Evolutionary conservation across 495 filamentous ascomycete species (phyloP), one percentile per base, ranked within the genome.

Genomic region (Chaetomidium leptoderma): DNA sequence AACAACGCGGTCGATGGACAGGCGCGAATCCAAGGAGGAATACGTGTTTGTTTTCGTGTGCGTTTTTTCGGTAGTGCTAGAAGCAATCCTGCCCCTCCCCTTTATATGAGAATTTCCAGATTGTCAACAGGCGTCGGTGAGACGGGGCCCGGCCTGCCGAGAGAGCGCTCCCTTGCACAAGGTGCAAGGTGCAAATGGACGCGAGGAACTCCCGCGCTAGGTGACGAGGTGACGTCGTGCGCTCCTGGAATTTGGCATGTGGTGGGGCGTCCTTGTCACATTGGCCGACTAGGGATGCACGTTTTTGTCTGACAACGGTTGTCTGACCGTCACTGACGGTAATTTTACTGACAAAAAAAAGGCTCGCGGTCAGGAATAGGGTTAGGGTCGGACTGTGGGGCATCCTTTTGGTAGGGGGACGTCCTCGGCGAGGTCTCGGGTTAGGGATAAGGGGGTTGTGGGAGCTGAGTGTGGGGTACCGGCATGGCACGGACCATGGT

Each of bases 141-240:
- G 33, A 60, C 14, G 39, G 45, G 33, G 14, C 51, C 29, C 39
- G 46, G 53, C 53, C 59, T 37, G 52, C 52, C 52, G 32, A 55
- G 27, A 36, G 43, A 55, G 39, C 40, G 37, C 46, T 40, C 58
- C 58, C 51, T 55, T 26, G 42, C 19, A n/a, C n/a, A 27, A 35
- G 32, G 23, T 60, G 35, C 35, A 49, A n/a, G 32, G n/a, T 14
- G 17, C 17, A 27, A 35, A 33, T 16, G 32, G 8, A 43, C 14
- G 24, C 2, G n/a, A 23, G n/a, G 39, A 43, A 33, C 51, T 19
- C 5, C 32, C 35, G 42, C 46, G 50, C 55, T 32, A 48, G 35
- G 32, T 19, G 8, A 13, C 35, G 13, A 21, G 36, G 30, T 59
- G 57, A 59, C 57, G 57, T 53, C 29, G 57, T 36, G 13, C 13